These are phyloP conservation scores for Pythium dissimile DNA, from an alignment of 352 stramenopile species.

Conservation along the genomic window DNA sequence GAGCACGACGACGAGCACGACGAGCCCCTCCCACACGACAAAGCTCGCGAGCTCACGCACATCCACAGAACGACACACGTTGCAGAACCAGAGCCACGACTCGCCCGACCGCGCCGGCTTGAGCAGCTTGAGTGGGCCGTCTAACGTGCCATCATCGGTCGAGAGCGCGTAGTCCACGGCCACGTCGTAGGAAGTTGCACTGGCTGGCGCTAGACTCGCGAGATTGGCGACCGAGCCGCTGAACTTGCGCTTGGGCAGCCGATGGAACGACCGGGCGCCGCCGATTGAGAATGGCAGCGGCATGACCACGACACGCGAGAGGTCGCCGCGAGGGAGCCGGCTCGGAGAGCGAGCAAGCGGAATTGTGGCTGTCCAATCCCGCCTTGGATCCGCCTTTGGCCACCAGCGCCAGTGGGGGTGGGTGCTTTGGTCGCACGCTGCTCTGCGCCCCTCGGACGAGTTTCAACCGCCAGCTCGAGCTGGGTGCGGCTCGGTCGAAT, in stretches of 20 bases:
- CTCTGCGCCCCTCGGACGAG: too few species aligned
- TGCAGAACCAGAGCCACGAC: constrained; percentile 16
- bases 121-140: not conserved
- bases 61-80: constrained; percentile 17
- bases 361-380: not conserved
- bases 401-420: too few species aligned
- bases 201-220: not conserved
- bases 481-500: too few species aligned
- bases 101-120: not conserved
- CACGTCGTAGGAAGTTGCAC: too few species aligned
- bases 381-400: too few species aligned
- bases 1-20: constrained; percentile 26
- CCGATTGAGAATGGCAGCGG: constrained; percentile 13
- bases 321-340: not conserved
- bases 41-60: constrained; percentile 24
- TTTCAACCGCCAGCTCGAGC: too few species aligned
- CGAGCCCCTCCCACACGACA: constrained; percentile 20
- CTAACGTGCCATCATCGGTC: too few species aligned
- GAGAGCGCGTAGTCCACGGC: not conserved
- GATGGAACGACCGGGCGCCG: constrained; percentile 1
- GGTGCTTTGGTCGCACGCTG: too few species aligned
- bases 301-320: constrained; percentile 6
- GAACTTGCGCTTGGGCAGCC: constrained; percentile 20
- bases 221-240: constrained; percentile 9
- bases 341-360: too few species aligned